These are phyloP conservation scores for Byssochlamys sp. DNA, from an alignment of 2,329 filamentous ascomycete genomes.

Conservation along the genomic window DNA sequence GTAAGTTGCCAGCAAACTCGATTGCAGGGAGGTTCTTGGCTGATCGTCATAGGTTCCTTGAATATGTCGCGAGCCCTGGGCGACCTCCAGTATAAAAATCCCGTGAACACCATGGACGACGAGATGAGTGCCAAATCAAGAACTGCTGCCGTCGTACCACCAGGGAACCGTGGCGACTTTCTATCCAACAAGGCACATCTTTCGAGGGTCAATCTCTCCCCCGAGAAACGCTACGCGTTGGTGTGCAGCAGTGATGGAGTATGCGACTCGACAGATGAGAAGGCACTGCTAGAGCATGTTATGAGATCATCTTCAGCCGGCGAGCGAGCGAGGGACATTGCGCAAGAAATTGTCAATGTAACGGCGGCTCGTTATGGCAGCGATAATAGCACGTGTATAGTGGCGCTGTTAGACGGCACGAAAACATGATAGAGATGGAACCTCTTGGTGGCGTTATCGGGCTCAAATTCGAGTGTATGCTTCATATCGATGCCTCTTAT, in stretches of 20 bases:
- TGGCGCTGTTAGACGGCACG: slow-evolving; percentile 22
- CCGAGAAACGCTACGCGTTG: slow-evolving; percentile 19
- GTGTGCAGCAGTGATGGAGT: slow-evolving; percentile 25
- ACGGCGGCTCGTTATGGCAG: slow-evolving; percentile 12
- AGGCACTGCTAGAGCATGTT: slow-evolving; percentile 20
- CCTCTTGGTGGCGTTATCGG: not conserved
- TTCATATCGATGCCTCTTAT: not conserved
- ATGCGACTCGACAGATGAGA: slow-evolving; percentile 19
- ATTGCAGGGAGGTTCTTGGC: not conserved
- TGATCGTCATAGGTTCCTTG: slow-evolving; percentile 15
- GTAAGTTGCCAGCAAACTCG: slow-evolving; percentile 8
- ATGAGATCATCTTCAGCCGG: slow-evolving; percentile 21
- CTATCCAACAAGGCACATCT: slow-evolving; percentile 25
- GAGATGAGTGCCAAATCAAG: slow-evolving; percentile 6
- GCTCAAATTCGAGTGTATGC: not conserved
- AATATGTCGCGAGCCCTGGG: slow-evolving; percentile 31
- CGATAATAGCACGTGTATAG: slow-evolving; percentile 26
- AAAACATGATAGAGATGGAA: slow-evolving; percentile 7
- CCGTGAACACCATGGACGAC: slow-evolving; percentile 18
- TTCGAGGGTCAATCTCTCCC: slow-evolving; percentile 12
- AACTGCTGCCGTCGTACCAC: slow-evolving; percentile 11
- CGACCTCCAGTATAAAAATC: slow-evolving; percentile 29
- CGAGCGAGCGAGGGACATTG: slow-evolving; percentile 19
- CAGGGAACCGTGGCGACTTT: slow-evolving; percentile 18
- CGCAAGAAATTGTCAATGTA: slow-evolving; percentile 15